Evolutionary conservation across 495 filamentous ascomycete genomes (phyloP), one percentile per base, ranked within the genome.

Genomic region (Aspergillus haitiensis): DNA sequence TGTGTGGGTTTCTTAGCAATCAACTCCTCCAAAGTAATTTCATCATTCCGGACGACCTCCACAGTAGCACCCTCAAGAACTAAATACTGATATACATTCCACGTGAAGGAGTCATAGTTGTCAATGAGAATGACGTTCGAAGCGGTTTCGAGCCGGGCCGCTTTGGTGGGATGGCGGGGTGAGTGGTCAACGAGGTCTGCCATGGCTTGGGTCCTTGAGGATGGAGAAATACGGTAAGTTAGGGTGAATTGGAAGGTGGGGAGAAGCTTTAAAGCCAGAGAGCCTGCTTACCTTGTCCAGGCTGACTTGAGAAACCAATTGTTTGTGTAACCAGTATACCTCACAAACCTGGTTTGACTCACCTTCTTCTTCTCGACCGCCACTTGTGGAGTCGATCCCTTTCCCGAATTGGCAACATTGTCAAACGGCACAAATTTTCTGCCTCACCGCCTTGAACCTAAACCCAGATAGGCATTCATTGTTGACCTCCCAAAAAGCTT

Each of bases 101-200:
- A 98, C 60, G 93, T 96, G 67, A 98, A 99, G 0, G 93, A 97
- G 75, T 99, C 94, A 72, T 97, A 99, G 77, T 99, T 99, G 77
- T 98, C 94, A 66, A 99, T 96, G 57, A 99, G 78, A 55, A 99
- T 84, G 32, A 99, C 84, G 77, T 98, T 98, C 36, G 87, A 87
- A 31, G 93, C 93, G 49, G 81, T 91, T 16, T 84, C 70, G 33
- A 96, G 75, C 52, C 84, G 82, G 49, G 86, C 75, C 15, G 83
- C 84, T 54, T 83, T 84, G 59, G 86, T 83, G 64, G 89, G 88
- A 70, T 92, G 87, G 72, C 89, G 87, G 68, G 90, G 89, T 44
- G 93, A 96, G 72, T 93, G 85, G 75, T 96, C 93, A 66, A 94
- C 84, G 53, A 94, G 68, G 79, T 82, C 55, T 79, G 84, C 85